Evolutionary conservation across 1,284 basidiomycete species (phyloP).

Genomic region (Apiotrichum brassicae): DNA sequence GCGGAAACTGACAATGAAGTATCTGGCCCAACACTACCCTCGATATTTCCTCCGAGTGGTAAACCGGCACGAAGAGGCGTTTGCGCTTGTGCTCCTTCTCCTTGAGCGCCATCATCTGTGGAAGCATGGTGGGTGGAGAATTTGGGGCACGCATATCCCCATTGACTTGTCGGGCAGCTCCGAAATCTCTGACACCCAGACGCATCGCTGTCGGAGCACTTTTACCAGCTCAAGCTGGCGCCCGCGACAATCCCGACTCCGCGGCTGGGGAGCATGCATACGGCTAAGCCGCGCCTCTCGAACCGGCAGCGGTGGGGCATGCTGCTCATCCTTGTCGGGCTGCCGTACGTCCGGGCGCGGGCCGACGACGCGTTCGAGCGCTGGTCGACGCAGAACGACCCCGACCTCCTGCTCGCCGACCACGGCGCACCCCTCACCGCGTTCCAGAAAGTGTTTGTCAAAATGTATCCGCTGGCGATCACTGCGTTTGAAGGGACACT

Average conservation of each 20-base stretch:
- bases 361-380: constrained; percentile 84
- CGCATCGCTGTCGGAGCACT: constrained; percentile 44
- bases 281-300: constrained; percentile 18
- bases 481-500: constrained; percentile 72
- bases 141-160: no score
- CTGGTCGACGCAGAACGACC: constrained; percentile 44
- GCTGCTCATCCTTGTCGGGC: constrained; percentile 69
- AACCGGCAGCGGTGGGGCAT: constrained; percentile 53
- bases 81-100: constrained; percentile 76
- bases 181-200: constrained; percentile 27
- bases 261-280: constrained; percentile 17
- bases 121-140: constrained; percentile 57
- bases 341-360: constrained; percentile 86
- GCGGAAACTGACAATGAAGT: constrained; percentile 51
- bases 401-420: constrained; percentile 11
- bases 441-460: constrained; percentile 53
- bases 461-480: constrained; percentile 74
- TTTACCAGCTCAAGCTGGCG: constrained; percentile 36
- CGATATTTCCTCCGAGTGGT: constrained; percentile 85
- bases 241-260: constrained; percentile 27
- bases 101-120: constrained; percentile 87
- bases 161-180: no score
- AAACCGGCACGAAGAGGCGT: constrained; percentile 94
- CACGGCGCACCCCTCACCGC: constrained; percentile 27
- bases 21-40: constrained; percentile 91